Base-by-base conservation (phyloP, 345 rosid genomes). In the Fremontodendron californicum region DNA sequence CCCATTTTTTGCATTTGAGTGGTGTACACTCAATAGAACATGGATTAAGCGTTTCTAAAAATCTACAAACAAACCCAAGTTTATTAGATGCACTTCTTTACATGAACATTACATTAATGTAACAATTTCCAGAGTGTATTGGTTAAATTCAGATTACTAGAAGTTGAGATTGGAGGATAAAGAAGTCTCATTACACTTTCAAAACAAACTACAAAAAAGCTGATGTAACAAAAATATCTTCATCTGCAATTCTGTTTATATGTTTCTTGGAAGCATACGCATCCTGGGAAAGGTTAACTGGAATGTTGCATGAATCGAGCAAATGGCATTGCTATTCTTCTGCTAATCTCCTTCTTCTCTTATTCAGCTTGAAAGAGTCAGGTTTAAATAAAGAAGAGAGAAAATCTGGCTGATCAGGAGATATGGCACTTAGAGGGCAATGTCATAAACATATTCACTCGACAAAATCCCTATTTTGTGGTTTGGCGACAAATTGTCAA, bases 401-500 rank as follows among this genome's bases (percentile, higher is more conserved):
- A n/a, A 52, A 52, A 19, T 19, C 23, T 5, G 23, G 57, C 23
- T 16, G 9, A 18, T 19, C 10, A 19, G 23, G 57, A 54, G 58
- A 54, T 52, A 19, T 52, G 61, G 3, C 29, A 29, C 1, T 80
- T 75, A 81, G 33, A 84, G 29, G 37, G 45, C 54, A 29, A 85
- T 6, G 1, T 66, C 18, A 65, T 84, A 86, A 10, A 4, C 1
- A 74, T 86, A 89, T 3, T 23, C 45, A 2, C 72, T 74, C 5
- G 89, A 85, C 33, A 90, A 18, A 35, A 88, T 79, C 57, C 51
- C 48, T 2, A 80, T 79, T 74, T 79, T 31, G 82, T 80, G 81
- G 18, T 64, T 75, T 0, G 85, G 82, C 3, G 79, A 31, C 81
- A 90, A 58, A 78, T 52, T 90, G 81, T 88, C 87, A 31, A 90